Evolutionary conservation across 202 grass and related monocot species (phyloP).

Genomic region (Cymbopogon flexuosus): DNA sequence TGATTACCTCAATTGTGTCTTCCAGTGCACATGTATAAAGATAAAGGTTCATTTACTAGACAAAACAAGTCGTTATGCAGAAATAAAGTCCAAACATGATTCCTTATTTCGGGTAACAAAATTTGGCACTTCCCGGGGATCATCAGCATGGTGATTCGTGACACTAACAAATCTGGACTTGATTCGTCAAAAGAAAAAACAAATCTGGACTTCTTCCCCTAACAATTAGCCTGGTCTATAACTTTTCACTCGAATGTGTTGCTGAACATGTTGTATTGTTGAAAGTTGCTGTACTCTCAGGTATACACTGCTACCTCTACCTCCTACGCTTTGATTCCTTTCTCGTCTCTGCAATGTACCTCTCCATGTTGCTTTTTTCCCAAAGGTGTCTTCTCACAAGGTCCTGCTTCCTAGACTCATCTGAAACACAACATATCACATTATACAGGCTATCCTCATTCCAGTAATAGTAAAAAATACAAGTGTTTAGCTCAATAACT

Average conservation of each 20-base stretch:
- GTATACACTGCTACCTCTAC: conserved; percentile 51
- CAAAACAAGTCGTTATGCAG: not conserved
- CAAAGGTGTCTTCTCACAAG: conserved; percentile 68
- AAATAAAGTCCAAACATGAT: not conserved
- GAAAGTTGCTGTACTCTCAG: not conserved
- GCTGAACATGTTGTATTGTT: not conserved
- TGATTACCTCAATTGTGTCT: not conserved
- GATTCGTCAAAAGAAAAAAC: too few relatives aligned
- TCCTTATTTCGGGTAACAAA: not conserved
- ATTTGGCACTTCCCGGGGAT: not conserved
- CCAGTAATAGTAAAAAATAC: conserved; percentile 11
- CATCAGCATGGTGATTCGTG: not conserved
- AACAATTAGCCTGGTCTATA: not conserved
- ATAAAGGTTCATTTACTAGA: not conserved
- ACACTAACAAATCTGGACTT: not conserved
- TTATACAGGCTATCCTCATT: not conserved
- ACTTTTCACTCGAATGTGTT: not conserved
- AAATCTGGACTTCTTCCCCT: too few relatives aligned
- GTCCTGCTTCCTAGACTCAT: conserved; percentile 60
- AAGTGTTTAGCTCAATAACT: not conserved
- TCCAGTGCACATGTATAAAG: not conserved
- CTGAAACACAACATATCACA: conserved; percentile 35
- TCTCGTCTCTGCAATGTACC: conserved; percentile 50
- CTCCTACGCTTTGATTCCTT: conserved; percentile 80
- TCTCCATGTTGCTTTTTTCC: conserved; percentile 87